Conservation (phyloP, 176 grass and related monocot genomes). For the Rhynchospora tenuis region DNA sequence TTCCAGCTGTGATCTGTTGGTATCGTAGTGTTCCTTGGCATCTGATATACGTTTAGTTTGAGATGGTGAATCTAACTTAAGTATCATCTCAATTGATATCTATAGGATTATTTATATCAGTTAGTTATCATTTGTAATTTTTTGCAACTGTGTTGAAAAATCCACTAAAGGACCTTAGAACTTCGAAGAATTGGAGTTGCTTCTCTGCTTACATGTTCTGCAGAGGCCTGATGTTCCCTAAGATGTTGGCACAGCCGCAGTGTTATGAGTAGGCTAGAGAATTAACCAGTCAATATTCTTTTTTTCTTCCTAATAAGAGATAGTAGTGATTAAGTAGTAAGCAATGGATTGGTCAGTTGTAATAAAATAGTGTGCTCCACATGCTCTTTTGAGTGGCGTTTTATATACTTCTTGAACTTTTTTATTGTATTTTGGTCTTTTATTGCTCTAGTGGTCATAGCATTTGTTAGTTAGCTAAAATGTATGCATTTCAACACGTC, state of each 20-base stretch:
- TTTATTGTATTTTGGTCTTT: neutral
- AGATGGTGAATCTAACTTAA: neutral
- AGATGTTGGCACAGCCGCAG: neutral
- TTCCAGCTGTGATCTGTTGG: neutral
- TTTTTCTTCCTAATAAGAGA: neutral
- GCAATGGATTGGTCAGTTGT: neutral
- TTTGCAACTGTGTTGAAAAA: neutral
- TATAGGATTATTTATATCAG: neutral
- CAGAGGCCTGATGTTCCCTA: neutral
- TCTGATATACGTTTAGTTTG: neutral
- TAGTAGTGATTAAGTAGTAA: neutral
- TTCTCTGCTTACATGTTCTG: neutral
- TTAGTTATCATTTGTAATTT: neutral
- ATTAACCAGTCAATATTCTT: neutral
- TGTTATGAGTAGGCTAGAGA: neutral
- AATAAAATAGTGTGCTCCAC: neutral
- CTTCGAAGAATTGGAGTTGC: neutral
- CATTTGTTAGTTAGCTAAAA: neutral
- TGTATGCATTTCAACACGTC: neutral
- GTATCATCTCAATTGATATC: neutral
- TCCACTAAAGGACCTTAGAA: neutral
- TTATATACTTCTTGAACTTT: neutral
- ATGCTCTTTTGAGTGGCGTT: neutral
- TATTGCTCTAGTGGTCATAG: neutral
- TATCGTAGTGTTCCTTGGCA: neutral